Base-by-base conservation (phyloP, 306 rosid species). In the Styphnolobium japonicum region DNA sequence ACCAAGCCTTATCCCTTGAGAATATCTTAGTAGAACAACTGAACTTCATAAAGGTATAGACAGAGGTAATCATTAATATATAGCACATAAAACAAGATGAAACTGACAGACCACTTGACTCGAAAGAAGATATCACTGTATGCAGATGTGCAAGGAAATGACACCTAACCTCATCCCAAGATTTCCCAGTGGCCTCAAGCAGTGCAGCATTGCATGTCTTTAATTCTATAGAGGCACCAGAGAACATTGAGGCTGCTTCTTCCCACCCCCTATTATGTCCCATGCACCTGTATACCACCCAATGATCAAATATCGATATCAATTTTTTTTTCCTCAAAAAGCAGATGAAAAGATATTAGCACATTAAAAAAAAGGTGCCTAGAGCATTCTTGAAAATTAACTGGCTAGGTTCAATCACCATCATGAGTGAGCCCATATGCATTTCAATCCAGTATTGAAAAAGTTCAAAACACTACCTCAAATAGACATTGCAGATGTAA, bases 201-300 rank as follows among this genome's bases (percentile, higher is more conserved):
- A 95, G 86, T 68, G 98, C 98, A 66, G 97, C 98, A 71, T 95
- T 92, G 84, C 97, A 92, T 42, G 97, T 86, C 84, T 91, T 92
- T 29, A 95, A 81, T 87, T 95, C 97, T 66, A 95, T 84, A 57
- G 95, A 85, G 79, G 92, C 89, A 42, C 98, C 97, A 21, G 92
- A 82, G 74, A 95, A 78, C 95, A 92, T 90, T 80, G 98, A 95
- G 75, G 98, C 97, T 8, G 98, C 98, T 86, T 95, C 97, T 80
- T 95, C 98, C 97, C 97, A 95, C 11, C 98, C 98, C 84, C 81
- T 89, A 80, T 95, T 95, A 84, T 95, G 98, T 79, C 98, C 98
- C 97, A 94, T 92, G 86, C 98, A 94, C 98, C 98, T 94, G 87
- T 39, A 75, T 46, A 76, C 68, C 72, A 64, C 76, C 73, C 57